Evolutionary conservation across 2,329 filamentous ascomycete species (phyloP).

Genomic region (Diaporthe sp.): DNA sequence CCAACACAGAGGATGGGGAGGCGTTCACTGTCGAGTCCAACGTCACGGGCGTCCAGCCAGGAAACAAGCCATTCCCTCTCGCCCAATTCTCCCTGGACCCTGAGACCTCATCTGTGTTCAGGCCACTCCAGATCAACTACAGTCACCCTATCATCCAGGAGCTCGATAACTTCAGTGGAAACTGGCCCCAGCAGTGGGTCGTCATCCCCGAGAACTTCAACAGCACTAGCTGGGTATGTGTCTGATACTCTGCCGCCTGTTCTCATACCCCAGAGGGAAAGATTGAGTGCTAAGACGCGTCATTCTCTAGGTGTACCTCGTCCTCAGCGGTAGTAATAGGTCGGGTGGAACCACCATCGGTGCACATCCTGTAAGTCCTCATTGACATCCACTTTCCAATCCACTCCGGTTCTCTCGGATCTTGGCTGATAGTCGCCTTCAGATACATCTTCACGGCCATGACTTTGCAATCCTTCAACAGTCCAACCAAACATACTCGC

Average conservation of each 20-base stretch:
- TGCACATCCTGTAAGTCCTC: conserved; percentile 13
- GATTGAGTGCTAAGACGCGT: background rate
- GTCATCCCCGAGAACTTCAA: conserved; percentile 44
- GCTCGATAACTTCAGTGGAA: conserved; percentile 33
- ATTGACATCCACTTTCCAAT: background rate
- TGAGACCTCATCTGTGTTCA: conserved; percentile 48
- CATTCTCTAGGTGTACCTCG: background rate
- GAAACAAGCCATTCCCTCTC: background rate
- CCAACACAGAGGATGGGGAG: conserved; percentile 32
- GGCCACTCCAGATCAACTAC: conserved; percentile 58
- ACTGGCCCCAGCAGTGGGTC: conserved; percentile 41
- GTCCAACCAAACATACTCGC: conserved; percentile 42
- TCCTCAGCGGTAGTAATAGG: background rate
- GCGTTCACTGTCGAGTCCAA: conserved; percentile 10
- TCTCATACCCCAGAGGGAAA: background rate
- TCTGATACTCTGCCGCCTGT: background rate
- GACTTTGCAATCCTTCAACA: conserved; percentile 60
- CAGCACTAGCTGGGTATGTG: conserved; percentile 41
- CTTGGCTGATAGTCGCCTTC: background rate
- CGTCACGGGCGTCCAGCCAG: conserved; percentile 8
- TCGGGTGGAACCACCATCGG: conserved; percentile 1
- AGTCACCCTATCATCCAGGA: conserved; percentile 57
- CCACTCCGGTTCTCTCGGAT: background rate
- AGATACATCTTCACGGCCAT: conserved; percentile 65
- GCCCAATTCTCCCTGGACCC: conserved; percentile 44